These are phyloP conservation scores for Paraconiothyrium brasiliense DNA, from an alignment of 2,329 filamentous ascomycete genomes.

Conservation along the genomic window DNA sequence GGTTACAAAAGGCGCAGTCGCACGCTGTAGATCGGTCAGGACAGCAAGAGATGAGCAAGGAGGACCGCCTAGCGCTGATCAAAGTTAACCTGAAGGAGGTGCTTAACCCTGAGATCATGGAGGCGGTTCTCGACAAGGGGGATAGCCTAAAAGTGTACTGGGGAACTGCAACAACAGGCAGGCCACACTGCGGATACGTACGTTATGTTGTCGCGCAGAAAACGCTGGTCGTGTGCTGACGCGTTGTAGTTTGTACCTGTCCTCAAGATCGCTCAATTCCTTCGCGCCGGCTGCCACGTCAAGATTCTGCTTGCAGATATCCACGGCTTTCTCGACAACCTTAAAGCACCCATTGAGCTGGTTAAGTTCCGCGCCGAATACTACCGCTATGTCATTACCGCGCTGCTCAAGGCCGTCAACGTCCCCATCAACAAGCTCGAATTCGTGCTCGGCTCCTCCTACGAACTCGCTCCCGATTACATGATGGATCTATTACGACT, in stretches of 20 bases:
- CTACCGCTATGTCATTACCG: slow-evolving; percentile 80
- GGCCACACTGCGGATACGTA: slow-evolving; percentile 84
- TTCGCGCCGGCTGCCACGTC: slow-evolving; percentile 84
- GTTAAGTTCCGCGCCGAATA: slow-evolving; percentile 84
- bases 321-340: slow-evolving; percentile 80
- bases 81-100: slow-evolving; percentile 82
- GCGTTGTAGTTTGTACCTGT: slow-evolving; percentile 73
- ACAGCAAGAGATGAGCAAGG: slow-evolving; percentile 52
- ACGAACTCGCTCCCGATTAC: slow-evolving; percentile 76
- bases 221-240: slow-evolving; percentile 19
- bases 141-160: slow-evolving; percentile 83
- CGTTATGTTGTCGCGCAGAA: slow-evolving; percentile 16
- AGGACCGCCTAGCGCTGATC: slow-evolving; percentile 79
- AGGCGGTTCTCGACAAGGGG: slow-evolving; percentile 72
- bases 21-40: slow-evolving; percentile 29
- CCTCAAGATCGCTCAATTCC: slow-evolving; percentile 88
- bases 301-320: slow-evolving; percentile 74
- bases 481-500: slow-evolving; percentile 89
- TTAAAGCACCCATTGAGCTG: slow-evolving; percentile 88
- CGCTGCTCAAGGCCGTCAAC: slow-evolving; percentile 78
- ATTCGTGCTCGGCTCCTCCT: slow-evolving; percentile 85
- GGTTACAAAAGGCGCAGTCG: slow-evolving; percentile 36
- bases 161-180: slow-evolving; percentile 87
- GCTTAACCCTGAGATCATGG: slow-evolving; percentile 84
- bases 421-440: slow-evolving; percentile 81